Evolutionary conservation across 768 basidiomycete genomes (phyloP).

Genomic region (Tulasnella sp.): DNA sequence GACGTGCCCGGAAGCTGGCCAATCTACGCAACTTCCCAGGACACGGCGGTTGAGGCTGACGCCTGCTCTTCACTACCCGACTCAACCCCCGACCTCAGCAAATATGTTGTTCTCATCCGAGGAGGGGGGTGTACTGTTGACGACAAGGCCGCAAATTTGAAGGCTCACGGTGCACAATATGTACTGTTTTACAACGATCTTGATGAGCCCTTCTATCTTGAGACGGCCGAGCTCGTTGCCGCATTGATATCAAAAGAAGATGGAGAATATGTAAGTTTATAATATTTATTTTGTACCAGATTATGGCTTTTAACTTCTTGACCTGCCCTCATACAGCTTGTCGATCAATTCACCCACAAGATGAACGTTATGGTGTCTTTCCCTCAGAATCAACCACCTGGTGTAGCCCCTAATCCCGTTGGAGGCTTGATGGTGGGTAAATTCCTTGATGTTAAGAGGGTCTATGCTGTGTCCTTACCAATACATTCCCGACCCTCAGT

Average conservation of each 20-base stretch:
- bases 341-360: constrained; percentile 1
- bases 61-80: constrained; percentile 45
- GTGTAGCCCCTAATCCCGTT: neutral
- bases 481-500: constrained; percentile 16
- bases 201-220: constrained; percentile 50
- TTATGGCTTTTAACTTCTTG: neutral
- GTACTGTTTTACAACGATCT: constrained; percentile 49
- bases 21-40: constrained; percentile 44
- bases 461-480: neutral
- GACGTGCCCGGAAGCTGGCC: constrained; percentile 42
- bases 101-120: constrained; percentile 44
- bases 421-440: constrained; percentile 40
- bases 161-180: constrained; percentile 56
- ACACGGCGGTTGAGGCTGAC: constrained; percentile 41
- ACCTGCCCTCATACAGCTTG: neutral
- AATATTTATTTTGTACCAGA: neutral
- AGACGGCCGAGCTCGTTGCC: constrained; percentile 34
- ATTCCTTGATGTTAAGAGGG: too few relatives aligned
- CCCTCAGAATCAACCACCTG: constrained; percentile 16
- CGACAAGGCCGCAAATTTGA: constrained; percentile 57
- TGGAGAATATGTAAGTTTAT: constrained; percentile 43
- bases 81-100: constrained; percentile 42
- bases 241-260: constrained; percentile 58
- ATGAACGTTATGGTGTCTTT: neutral
- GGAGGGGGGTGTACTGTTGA: constrained; percentile 45